These are phyloP conservation scores for Plasmopara viticola DNA, from an alignment of 352 stramenopile genomes.

Conservation along the genomic window DNA sequence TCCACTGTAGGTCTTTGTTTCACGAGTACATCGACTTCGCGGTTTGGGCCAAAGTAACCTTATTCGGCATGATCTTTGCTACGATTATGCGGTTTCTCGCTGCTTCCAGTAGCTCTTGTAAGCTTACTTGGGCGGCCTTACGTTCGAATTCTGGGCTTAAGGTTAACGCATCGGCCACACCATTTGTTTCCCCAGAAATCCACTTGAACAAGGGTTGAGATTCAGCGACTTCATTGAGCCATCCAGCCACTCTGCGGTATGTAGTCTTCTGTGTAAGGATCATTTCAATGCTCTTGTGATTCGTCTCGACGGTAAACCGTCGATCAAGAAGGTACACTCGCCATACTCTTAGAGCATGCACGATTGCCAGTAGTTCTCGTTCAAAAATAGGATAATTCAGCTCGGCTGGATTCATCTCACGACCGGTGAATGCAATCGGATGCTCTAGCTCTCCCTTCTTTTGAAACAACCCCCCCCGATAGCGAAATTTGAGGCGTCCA, in stretches of 20 bases:
- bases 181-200: slow-evolving; percentile 7
- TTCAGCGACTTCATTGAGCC: slow-evolving; percentile 14
- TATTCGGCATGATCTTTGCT: neutral
- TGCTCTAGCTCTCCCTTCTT: neutral
- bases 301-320: neutral
- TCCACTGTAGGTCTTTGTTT: neutral
- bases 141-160: slow-evolving; percentile 6
- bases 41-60: neutral
- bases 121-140: slow-evolving; percentile 10
- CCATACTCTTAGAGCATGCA: slow-evolving; percentile 10
- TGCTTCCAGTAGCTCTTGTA: slow-evolving; percentile 4
- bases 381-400: neutral
- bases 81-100: slow-evolving; percentile 10
- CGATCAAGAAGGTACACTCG: slow-evolving; percentile 11
- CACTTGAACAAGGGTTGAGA: slow-evolving; percentile 11
- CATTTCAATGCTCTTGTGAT: slow-evolving; percentile 14
- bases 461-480: slow-evolving; percentile 2
- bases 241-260: slow-evolving; percentile 9
- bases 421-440: neutral
- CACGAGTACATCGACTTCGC: neutral
- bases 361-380: slow-evolving; percentile 8
- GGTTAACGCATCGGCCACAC: slow-evolving; percentile 4
- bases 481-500: slow-evolving; percentile 9
- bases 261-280: slow-evolving; percentile 18
- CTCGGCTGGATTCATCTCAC: neutral